Percentiles rank a stretch among this genome's conserved stretches.
These are phyloP conservation scores for Butyriboletus loyo DNA, from an alignment of 768 basidiomycete species.

Conservation along the genomic window DNA sequence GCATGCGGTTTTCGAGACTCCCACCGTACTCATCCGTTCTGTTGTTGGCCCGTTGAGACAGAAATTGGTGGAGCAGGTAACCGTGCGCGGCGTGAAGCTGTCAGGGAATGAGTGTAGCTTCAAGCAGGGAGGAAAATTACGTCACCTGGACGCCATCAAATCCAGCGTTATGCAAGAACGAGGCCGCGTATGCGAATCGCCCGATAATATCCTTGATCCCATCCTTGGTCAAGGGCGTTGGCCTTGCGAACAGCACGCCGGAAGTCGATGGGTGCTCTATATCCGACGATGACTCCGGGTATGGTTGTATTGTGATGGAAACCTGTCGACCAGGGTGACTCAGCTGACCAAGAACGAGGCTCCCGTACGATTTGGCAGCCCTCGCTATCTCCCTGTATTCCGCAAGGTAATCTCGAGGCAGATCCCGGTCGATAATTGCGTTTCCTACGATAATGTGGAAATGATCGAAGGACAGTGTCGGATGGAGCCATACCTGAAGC, in stretches of 20 bases:
- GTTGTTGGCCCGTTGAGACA: slow-evolving; percentile 41
- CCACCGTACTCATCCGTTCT: slow-evolving; percentile 61
- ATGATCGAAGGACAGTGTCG: not conserved
- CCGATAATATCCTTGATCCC: slow-evolving; percentile 51
- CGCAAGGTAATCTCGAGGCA: slow-evolving; percentile 22
- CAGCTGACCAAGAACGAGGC: slow-evolving; percentile 32
- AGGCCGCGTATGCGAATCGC: slow-evolving; percentile 53
- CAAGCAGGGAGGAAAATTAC: not conserved
- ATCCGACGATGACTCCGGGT: slow-evolving; percentile 34
- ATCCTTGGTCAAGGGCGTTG: slow-evolving; percentile 37
- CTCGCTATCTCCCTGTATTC: slow-evolving; percentile 23
- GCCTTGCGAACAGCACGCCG: slow-evolving; percentile 31
- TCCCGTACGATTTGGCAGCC: slow-evolving; percentile 31
- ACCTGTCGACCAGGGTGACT: slow-evolving; percentile 35
- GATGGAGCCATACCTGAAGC: slow-evolving; percentile 26
- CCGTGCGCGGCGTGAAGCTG: slow-evolving; percentile 46
- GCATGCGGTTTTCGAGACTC: slow-evolving; percentile 45
- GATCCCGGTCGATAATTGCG: slow-evolving; percentile 30
- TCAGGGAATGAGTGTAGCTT: not conserved
- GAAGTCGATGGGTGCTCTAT: slow-evolving; percentile 34
- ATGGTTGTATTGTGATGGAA: slow-evolving; percentile 34
- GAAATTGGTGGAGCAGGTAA: slow-evolving; percentile 47
- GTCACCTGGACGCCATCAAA: slow-evolving; percentile 63
- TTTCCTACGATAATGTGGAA: slow-evolving; percentile 22
- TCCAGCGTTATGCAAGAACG: slow-evolving; percentile 52